Percentiles rank a stretch among this genome's conserved stretches.
These are phyloP conservation scores for Epichloe typhina DNA, from an alignment of 2,329 filamentous ascomycete species.

Conservation along the genomic window DNA sequence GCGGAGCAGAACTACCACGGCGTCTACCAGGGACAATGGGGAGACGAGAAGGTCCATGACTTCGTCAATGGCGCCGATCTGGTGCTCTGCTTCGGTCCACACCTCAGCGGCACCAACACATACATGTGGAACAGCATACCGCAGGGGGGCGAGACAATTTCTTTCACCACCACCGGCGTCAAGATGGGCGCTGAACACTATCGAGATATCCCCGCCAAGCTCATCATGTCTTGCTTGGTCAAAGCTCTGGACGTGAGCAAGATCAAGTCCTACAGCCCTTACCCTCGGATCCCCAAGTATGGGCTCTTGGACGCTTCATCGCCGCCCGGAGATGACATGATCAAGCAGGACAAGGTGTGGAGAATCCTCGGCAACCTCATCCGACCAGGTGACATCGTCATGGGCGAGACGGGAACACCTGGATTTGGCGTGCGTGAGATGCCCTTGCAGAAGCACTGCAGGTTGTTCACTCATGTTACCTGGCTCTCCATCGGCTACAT, in stretches of 20 bases:
- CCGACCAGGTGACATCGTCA: conserved; percentile 37
- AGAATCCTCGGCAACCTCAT: conserved; percentile 32
- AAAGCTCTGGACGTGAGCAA: conserved; percentile 12
- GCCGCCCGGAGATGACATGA: background rate
- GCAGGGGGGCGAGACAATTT: conserved; percentile 17
- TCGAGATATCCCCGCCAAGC: conserved; percentile 15
- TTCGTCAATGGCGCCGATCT: conserved; percentile 30
- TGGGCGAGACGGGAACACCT: conserved; percentile 46
- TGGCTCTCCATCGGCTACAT: conserved; percentile 51
- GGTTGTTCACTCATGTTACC: conserved; percentile 36
- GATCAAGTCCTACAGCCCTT: conserved; percentile 12
- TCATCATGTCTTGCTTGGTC: conserved; percentile 12
- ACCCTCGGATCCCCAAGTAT: conserved; percentile 16
- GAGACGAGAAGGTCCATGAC: conserved; percentile 17
- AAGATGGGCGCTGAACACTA: conserved; percentile 17
- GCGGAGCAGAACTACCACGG: conserved; percentile 32
- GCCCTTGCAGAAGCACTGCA: conserved; percentile 32
- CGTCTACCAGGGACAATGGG: conserved; percentile 31
- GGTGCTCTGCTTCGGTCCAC: conserved; percentile 31
- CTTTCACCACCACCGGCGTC: conserved; percentile 20
- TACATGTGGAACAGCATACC: conserved; percentile 25
- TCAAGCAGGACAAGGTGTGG: conserved; percentile 33
- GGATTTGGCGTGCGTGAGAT: conserved; percentile 39
- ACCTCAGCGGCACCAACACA: conserved; percentile 33
- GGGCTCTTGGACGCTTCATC: conserved; percentile 6